phyloP scores from a whole-genome alignment of 2,329 filamentous ascomycete species.

The Aciculosporium take region DNA sequence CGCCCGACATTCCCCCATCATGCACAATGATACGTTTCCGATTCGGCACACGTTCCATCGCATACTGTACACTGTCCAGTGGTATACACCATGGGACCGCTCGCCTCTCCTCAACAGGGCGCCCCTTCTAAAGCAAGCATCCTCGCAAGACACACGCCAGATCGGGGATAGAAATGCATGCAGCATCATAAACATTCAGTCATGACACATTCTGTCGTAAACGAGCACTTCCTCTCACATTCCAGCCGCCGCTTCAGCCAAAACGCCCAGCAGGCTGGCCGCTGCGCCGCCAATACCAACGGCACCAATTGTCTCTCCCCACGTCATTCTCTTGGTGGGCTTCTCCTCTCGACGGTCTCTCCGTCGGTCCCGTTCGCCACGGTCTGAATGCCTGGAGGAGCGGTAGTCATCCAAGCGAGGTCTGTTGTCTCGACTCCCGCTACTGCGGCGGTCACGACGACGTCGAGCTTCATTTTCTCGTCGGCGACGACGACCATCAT shows the following conservation, averaged over 20 bases:
- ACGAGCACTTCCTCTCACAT: constrained; percentile 8
- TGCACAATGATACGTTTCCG: no score
- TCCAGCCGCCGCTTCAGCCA: constrained; percentile 39
- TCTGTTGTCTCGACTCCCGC: constrained; percentile 10
- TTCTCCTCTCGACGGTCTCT: constrained; percentile 24
- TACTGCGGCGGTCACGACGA: constrained; percentile 15
- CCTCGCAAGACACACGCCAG: no score
- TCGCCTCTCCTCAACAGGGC: no score
- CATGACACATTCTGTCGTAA: background rate
- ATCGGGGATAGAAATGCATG: no score
- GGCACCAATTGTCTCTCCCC: constrained; percentile 40
- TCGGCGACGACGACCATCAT: constrained; percentile 12
- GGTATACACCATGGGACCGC: no score
- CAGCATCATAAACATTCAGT: no score
- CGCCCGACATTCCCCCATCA: no score
- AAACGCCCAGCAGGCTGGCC: constrained; percentile 40
- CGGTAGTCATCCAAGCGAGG: constrained; percentile 13
- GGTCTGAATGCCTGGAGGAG: constrained; percentile 21
- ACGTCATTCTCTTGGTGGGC: constrained; percentile 27
- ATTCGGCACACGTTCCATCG: no score
- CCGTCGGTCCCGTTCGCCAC: constrained; percentile 24
- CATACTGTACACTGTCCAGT: no score
- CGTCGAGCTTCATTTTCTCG: constrained; percentile 10
- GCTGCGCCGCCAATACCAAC: constrained; percentile 48
- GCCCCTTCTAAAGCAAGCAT: no score